phyloP scores from a whole-genome alignment of 768 basidiomycete species.

The Phaeotremella skinneri region DNA sequence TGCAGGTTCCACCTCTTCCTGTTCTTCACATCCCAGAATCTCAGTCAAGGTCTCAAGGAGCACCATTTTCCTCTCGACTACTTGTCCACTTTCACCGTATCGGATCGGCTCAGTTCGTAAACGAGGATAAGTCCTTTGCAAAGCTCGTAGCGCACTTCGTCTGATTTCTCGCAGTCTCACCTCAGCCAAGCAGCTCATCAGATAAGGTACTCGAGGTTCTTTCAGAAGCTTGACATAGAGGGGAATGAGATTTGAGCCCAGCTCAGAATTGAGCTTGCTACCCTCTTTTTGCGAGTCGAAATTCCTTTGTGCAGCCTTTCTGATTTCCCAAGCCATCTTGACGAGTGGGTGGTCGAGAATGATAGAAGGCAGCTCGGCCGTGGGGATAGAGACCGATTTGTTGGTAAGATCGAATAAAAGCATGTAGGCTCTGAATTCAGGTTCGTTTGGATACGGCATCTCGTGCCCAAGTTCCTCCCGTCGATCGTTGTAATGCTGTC shows the following conservation, averaged over 20 bases:
- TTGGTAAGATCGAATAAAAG: constrained; percentile 88
- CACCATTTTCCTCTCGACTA: constrained; percentile 44
- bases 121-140: constrained; percentile 52
- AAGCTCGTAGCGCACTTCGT: constrained; percentile 57
- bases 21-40: constrained; percentile 52
- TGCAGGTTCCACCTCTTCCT: constrained; percentile 42
- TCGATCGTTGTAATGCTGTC: constrained; percentile 89
- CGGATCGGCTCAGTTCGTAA: constrained; percentile 26
- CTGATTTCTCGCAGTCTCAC: constrained; percentile 68
- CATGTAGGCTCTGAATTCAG: constrained; percentile 95
- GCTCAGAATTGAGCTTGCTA: constrained; percentile 63
- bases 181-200: constrained; percentile 85
- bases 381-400: constrained; percentile 69
- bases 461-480: constrained; percentile 56
- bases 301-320: constrained; percentile 72
- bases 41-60: constrained; percentile 44
- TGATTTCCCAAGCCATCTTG: constrained; percentile 76
- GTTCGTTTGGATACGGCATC: constrained; percentile 69
- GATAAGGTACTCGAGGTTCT: constrained; percentile 70
- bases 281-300: constrained; percentile 56
- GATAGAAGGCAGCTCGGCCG: constrained; percentile 58
- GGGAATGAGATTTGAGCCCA: constrained; percentile 56
- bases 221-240: constrained; percentile 70
- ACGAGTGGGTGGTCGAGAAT: constrained; percentile 74
- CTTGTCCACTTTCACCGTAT: constrained; percentile 57